These are phyloP conservation scores for Pelagophyceae sp. DNA, from an alignment of 352 stramenopile genomes.

Conservation along the genomic window DNA sequence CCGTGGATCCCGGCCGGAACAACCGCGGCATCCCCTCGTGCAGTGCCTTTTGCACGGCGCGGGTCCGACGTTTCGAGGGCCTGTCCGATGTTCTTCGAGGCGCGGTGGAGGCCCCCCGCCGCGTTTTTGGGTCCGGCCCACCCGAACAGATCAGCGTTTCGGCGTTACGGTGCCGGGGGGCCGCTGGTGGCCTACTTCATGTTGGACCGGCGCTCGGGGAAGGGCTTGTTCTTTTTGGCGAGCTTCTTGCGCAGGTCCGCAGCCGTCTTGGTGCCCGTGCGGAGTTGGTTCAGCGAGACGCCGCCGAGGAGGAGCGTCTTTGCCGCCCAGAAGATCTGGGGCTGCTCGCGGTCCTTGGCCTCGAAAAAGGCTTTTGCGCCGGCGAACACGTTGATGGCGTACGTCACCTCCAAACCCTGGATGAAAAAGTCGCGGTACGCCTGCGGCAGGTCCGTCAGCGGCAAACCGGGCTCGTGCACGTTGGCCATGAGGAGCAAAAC, in stretches of 20 bases:
- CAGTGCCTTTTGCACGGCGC: too few relatives aligned
- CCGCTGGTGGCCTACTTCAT: not conserved
- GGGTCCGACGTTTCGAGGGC: too few relatives aligned
- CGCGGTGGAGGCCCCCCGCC: too few relatives aligned
- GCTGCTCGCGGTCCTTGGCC: not conserved
- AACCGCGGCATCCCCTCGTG: too few relatives aligned
- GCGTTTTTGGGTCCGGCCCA: too few relatives aligned
- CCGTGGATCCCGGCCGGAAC: too few relatives aligned
- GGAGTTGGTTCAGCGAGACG: conserved; percentile 10
- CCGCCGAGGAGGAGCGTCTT: conserved; percentile 12
- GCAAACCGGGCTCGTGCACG: not conserved
- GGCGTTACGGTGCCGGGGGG: too few relatives aligned
- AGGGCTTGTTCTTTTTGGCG: conserved; percentile 1
- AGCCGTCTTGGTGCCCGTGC: not conserved
- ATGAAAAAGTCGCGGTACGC: conserved; percentile 11
- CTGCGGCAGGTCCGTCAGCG: conserved; percentile 6
- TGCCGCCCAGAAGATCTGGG: not conserved
- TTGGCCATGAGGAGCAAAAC: not conserved
- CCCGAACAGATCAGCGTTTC: too few relatives aligned
- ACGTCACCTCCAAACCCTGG: not conserved
- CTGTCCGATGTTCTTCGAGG: too few relatives aligned
- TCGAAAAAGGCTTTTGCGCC: not conserved
- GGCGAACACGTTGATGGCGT: not conserved
- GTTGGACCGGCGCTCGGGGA: not conserved
- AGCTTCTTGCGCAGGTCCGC: not conserved